Evolutionary conservation across 2,329 filamentous ascomycete species (phyloP), one percentile per base, ranked within the genome.

Genomic region (Cercospora zeae-maydis): DNA sequence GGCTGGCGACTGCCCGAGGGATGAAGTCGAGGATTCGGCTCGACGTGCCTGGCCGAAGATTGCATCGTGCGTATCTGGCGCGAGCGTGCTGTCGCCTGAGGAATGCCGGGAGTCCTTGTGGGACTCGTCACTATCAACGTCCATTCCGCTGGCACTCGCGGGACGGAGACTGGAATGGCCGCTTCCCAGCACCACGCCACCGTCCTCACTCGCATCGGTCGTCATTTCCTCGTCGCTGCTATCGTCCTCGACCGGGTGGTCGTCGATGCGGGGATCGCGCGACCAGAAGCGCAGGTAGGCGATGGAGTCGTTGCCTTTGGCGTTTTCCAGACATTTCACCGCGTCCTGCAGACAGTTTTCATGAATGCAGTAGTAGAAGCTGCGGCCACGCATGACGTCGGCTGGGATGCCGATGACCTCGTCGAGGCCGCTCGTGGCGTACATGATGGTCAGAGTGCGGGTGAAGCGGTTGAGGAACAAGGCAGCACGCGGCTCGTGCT

Each of bases 291-390:
- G 88, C 63, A 96, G 81, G 71, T 96, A 96, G 1, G 92, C 91
- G 71, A 96, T 95, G 1, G 92, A 96, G 74, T 96, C 91, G 70
- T 96, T 96, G 30, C 89, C 88, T 74, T 96, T 96, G 21, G 92
- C 91, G 67, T 89, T 89, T 75, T 96, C 92, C 33, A 96, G 77
- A 70, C 89, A 93, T 65, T 86, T 84, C 34, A 93, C 86, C 3
- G 91, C 91, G 69, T 95, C 90, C 8, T 84, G 80, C 30, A 95
- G 80, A 69, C 90, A 95, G 64, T 87, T 88, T 69, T 90, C 86
- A 62, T 90, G 85, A 56, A 96, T 95, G 72, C 90, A 93, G 70
- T 92, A 90, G 75, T 96, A 96, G 75, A 96, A 96, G 74, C 90
- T 93, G 69, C 88, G 88, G 45, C 90, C 87, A 66, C 86, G 83